A percentile compares a stretch with the other conserved stretches of the same genome.
These are phyloP conservation scores for Exophiala mesophila DNA, from an alignment of 2,329 filamentous ascomycete genomes.

Conservation along the genomic window DNA sequence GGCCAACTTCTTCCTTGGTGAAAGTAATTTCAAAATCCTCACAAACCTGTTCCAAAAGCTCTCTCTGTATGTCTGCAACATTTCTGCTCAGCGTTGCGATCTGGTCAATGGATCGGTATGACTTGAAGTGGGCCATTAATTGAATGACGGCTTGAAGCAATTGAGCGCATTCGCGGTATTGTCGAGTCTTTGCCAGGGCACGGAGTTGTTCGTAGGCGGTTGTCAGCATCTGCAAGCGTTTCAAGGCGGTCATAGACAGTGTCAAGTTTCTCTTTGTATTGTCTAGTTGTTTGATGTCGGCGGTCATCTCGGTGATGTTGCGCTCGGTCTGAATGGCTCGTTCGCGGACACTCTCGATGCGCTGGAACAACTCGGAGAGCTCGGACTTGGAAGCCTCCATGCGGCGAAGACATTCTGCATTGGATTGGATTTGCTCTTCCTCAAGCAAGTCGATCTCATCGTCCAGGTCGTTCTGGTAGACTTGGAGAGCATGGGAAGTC, in stretches of 20 bases:
- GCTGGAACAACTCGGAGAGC: constrained; percentile 82
- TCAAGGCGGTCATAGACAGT: constrained; percentile 94
- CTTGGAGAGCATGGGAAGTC: constrained; percentile 68
- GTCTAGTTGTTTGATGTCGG: constrained; percentile 95
- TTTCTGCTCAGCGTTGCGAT: constrained; percentile 90
- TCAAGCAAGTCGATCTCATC: constrained; percentile 68
- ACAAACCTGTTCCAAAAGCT: constrained; percentile 94
- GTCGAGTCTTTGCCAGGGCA: constrained; percentile 73
- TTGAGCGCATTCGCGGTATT: constrained; percentile 93
- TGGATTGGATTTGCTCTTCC: constrained; percentile 72
- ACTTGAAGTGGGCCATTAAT: constrained; percentile 98
- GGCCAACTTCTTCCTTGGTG: constrained; percentile 74
- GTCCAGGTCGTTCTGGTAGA: constrained; percentile 77
- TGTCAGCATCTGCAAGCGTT: constrained; percentile 95
- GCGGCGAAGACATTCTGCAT: constrained; percentile 80
- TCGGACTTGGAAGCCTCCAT: constrained; percentile 90
- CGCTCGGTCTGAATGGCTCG: constrained; percentile 89
- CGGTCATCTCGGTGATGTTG: constrained; percentile 96
- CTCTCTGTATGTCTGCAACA: constrained; percentile 86
- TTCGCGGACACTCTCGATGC: constrained; percentile 88
- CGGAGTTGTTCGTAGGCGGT: constrained; percentile 97
- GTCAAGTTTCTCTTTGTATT: constrained; percentile 95
- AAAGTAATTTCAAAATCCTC: constrained; percentile 97
- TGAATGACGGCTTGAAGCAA: constrained; percentile 92
- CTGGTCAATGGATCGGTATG: constrained; percentile 95